These are phyloP conservation scores for Aspergillus spinulosporus DNA, from an alignment of 2,329 filamentous ascomycete genomes.

Conservation along the genomic window DNA sequence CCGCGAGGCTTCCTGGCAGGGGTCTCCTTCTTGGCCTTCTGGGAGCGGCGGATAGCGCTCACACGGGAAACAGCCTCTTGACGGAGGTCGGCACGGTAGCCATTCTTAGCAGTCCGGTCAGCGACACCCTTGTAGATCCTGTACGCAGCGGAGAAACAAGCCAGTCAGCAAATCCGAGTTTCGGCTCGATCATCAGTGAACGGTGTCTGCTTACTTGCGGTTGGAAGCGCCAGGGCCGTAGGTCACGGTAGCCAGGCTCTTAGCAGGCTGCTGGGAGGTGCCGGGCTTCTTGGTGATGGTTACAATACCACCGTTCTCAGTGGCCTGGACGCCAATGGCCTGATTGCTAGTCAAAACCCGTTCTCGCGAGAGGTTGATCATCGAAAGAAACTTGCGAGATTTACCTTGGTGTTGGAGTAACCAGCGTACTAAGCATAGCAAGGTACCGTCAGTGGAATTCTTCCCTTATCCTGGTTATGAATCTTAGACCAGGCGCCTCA, in stretches of 20 bases:
- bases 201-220: conserved; percentile 66
- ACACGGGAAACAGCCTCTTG: conserved; percentile 79
- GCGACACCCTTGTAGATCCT: conserved; percentile 90
- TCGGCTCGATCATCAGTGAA: not conserved
- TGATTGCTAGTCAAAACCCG: conserved; percentile 38
- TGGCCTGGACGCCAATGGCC: conserved; percentile 78
- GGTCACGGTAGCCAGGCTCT: conserved; percentile 63
- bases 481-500: conserved; percentile 7
- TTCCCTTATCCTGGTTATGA: not conserved
- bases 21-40: conserved; percentile 74
- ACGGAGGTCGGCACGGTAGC: conserved; percentile 81
- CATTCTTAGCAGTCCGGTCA: conserved; percentile 75
- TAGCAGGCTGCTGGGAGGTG: conserved; percentile 70
- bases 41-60: conserved; percentile 77
- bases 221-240: conserved; percentile 71
- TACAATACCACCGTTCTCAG: conserved; percentile 75
- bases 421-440: conserved; percentile 69
- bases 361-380: not conserved
- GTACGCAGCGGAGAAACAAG: conserved; percentile 15
- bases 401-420: conserved; percentile 91
- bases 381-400: conserved; percentile 6
- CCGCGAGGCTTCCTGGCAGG: conserved; percentile 76
- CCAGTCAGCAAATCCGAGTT: conserved; percentile 24
- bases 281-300: conserved; percentile 82
- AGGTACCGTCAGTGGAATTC: conserved; percentile 21